Evolutionary conservation across 2,329 filamentous ascomycete genomes (phyloP).

Genomic region (Fusarium sp.): DNA sequence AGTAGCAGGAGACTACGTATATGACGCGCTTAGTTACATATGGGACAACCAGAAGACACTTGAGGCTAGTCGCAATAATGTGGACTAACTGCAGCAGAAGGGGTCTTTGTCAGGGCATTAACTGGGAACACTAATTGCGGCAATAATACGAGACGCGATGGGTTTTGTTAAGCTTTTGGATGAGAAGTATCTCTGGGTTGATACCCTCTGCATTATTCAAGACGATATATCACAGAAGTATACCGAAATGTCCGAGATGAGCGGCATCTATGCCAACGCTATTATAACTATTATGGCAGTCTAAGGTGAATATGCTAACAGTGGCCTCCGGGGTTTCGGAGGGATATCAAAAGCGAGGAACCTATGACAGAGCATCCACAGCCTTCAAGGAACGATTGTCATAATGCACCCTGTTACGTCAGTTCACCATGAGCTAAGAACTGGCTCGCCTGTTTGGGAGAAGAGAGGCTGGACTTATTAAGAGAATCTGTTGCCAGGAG

Average conservation of each 20-base stretch:
- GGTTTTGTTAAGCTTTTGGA: neutral
- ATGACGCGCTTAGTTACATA: neutral
- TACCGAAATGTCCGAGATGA: neutral
- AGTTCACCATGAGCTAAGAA: neutral
- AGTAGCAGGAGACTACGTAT: neutral
- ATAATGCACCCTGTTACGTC: neutral
- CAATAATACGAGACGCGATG: neutral
- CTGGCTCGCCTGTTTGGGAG: neutral
- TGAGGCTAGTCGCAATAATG: neutral
- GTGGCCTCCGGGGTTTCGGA: neutral
- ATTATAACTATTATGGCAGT: neutral
- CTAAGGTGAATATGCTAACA: neutral
- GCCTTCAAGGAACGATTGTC: neutral
- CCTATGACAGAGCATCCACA: neutral
- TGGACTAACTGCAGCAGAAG: neutral
- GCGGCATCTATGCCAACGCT: neutral
- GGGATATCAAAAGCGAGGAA: neutral
- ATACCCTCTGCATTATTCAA: neutral
- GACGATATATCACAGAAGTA: neutral
- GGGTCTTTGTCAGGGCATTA: neutral
- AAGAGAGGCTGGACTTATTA: neutral
- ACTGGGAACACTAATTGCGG: neutral
- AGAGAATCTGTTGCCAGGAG: neutral
- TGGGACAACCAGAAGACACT: neutral
- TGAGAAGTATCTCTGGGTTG: neutral